Evolutionary conservation across 2,329 filamentous ascomycete species (phyloP).

Genomic region (Venturia nashicola): DNA sequence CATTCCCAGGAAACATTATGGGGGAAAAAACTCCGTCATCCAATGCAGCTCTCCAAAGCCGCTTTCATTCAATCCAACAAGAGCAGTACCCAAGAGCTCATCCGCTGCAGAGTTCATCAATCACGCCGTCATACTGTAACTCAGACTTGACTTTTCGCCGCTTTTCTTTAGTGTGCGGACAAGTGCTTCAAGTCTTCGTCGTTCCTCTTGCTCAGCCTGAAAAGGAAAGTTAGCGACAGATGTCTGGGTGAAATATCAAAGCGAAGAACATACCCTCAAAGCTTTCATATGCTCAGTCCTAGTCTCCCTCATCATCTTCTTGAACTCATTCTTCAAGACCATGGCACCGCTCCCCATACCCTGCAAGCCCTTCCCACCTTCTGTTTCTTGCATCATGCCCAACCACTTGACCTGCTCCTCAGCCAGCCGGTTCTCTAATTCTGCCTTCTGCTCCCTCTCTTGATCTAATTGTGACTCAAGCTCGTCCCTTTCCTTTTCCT

Average conservation of each 20-base stretch:
- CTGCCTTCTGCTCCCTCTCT: constrained; percentile 51
- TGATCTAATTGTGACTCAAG: constrained; percentile 52
- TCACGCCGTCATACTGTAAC: constrained; percentile 13
- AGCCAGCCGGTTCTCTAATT: constrained; percentile 48
- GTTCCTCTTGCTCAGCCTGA: constrained; percentile 60
- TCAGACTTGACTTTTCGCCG: constrained; percentile 20
- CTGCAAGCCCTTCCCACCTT: constrained; percentile 18
- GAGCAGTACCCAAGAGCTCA: neutral
- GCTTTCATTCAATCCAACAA: neutral
- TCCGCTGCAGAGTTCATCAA: neutral
- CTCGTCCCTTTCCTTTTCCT: constrained; percentile 56
- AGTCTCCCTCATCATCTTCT: constrained; percentile 69
- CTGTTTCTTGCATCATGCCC: constrained; percentile 44
- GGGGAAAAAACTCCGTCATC: neutral
- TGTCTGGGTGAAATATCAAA: neutral
- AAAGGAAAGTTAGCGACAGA: constrained; percentile 15
- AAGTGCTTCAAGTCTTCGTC: constrained; percentile 51
- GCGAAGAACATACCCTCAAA: constrained; percentile 40
- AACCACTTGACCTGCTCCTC: constrained; percentile 58
- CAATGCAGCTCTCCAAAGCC: neutral
- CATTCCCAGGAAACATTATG: neutral
- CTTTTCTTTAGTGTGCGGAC: constrained; percentile 42
- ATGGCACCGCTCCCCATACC: constrained; percentile 38
- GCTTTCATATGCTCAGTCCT: constrained; percentile 52
- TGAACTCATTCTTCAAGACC: constrained; percentile 62